These are phyloP conservation scores for Lipomyces sp. DNA, from an alignment of 805 yeast genomes.

Conservation along the genomic window DNA sequence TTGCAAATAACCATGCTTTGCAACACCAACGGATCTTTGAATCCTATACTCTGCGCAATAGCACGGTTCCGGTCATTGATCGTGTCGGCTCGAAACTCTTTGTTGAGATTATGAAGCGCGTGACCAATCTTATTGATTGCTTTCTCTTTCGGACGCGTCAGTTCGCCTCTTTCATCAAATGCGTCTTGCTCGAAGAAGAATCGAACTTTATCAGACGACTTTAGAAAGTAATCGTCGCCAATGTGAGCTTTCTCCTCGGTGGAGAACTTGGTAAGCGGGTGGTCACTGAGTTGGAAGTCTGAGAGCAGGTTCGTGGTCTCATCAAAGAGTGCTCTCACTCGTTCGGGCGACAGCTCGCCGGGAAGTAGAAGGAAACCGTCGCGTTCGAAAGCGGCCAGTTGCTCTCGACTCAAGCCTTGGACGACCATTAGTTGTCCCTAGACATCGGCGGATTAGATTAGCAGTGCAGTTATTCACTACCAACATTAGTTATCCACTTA, in stretches of 20 bases:
- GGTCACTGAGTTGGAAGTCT: slow-evolving; percentile 57
- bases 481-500: background rate
- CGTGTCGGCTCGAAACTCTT: slow-evolving; percentile 56
- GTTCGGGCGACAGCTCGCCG: slow-evolving; percentile 54
- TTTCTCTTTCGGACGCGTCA: slow-evolving; percentile 56
- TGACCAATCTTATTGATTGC: slow-evolving; percentile 82
- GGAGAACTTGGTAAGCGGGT: slow-evolving; percentile 73
- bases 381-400: slow-evolving; percentile 53
- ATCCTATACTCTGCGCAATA: slow-evolving; percentile 59
- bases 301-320: slow-evolving; percentile 54
- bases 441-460: background rate
- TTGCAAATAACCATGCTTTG: slow-evolving; percentile 82
- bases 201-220: slow-evolving; percentile 69
- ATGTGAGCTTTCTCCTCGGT: slow-evolving; percentile 62
- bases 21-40: slow-evolving; percentile 68
- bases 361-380: slow-evolving; percentile 68
- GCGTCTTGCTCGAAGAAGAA: slow-evolving; percentile 77
- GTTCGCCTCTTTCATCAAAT: slow-evolving; percentile 57
- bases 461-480: background rate
- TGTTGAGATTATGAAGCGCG: slow-evolving; percentile 65
- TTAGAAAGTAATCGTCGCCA: slow-evolving; percentile 73
- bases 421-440: slow-evolving; percentile 15
- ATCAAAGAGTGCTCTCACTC: slow-evolving; percentile 50
- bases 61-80: slow-evolving; percentile 55
- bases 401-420: slow-evolving; percentile 53